These are phyloP conservation scores for Penstemon davidsonii DNA, from an alignment of 257 asterid species.

Conservation along the genomic window DNA sequence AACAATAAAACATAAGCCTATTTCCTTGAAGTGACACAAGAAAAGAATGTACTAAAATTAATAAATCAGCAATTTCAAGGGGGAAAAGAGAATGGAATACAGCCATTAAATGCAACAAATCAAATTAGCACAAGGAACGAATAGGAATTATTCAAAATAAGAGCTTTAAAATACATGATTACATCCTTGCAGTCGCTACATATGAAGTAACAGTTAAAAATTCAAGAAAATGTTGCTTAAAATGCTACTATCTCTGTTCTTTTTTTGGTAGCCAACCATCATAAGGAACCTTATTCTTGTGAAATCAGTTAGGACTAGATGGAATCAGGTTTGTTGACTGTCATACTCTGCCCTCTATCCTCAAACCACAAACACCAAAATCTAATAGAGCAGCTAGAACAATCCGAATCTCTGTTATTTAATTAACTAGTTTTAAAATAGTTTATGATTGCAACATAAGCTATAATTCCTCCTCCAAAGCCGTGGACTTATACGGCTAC, in stretches of 20 bases:
- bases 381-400: background rate
- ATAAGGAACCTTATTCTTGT: background rate
- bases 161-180: background rate
- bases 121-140: background rate
- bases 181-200: background rate
- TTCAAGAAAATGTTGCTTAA: background rate
- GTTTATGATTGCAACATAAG: background rate
- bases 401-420: background rate
- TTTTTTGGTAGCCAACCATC: background rate
- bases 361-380: too few species aligned
- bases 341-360: background rate
- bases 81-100: background rate
- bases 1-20: conserved; percentile 1
- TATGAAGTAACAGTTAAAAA: background rate
- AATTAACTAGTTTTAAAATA: background rate
- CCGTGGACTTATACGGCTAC: background rate
- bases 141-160: background rate
- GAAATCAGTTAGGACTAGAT: background rate
- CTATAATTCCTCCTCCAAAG: background rate
- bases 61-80: conserved; percentile 8
- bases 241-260: background rate
- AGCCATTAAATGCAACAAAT: background rate
- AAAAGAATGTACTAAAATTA: conserved; percentile 1
- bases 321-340: background rate
- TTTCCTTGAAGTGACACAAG: background rate